phyloP scores from a whole-genome alignment of 192 early-diverging fungal species.

The Entrophospora sp. region DNA sequence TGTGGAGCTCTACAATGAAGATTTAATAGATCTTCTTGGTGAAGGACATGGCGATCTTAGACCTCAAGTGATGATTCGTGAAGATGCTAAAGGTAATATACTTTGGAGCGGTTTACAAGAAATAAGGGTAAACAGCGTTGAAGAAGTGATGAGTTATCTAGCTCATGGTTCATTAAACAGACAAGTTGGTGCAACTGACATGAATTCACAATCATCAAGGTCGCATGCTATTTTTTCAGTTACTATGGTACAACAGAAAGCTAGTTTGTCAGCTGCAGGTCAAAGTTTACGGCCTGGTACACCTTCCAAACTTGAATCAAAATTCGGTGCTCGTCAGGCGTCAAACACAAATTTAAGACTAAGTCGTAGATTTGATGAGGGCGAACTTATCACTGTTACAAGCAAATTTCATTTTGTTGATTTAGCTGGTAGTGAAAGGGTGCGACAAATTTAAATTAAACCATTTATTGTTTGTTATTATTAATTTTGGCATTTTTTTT shows the following conservation, averaged over 20 bases:
- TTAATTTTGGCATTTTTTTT: neutral
- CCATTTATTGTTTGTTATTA: neutral
- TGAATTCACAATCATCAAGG: slow-evolving; percentile 92
- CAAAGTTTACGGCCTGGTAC: slow-evolving; percentile 15
- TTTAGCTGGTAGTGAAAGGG: slow-evolving; percentile 90
- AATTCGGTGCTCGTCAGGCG: slow-evolving; percentile 5
- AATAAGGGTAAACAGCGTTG: slow-evolving; percentile 54
- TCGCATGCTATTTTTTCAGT: slow-evolving; percentile 97
- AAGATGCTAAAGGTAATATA: slow-evolving; percentile 84
- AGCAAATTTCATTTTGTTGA: slow-evolving; percentile 99
- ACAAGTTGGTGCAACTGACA: slow-evolving; percentile 88
- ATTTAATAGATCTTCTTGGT: slow-evolving; percentile 84
- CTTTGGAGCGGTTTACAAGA: slow-evolving; percentile 80
- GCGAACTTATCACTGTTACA: slow-evolving; percentile 51
- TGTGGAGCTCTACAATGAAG: slow-evolving; percentile 96
- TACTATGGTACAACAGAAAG: slow-evolving; percentile 71
- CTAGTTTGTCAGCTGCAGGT: slow-evolving; percentile 24
- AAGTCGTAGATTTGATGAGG: slow-evolving; percentile 29
- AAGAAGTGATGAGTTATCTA: slow-evolving; percentile 67
- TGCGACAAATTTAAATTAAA: slow-evolving; percentile 16
- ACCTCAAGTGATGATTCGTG: slow-evolving; percentile 63
- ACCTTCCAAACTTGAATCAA: neutral
- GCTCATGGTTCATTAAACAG: slow-evolving; percentile 65
- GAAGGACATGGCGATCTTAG: slow-evolving; percentile 42
- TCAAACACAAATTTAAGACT: slow-evolving; percentile 1